These are phyloP conservation scores for Fragosphaeria purpurea DNA, from an alignment of 2,329 filamentous ascomycete genomes.

Conservation along the genomic window DNA sequence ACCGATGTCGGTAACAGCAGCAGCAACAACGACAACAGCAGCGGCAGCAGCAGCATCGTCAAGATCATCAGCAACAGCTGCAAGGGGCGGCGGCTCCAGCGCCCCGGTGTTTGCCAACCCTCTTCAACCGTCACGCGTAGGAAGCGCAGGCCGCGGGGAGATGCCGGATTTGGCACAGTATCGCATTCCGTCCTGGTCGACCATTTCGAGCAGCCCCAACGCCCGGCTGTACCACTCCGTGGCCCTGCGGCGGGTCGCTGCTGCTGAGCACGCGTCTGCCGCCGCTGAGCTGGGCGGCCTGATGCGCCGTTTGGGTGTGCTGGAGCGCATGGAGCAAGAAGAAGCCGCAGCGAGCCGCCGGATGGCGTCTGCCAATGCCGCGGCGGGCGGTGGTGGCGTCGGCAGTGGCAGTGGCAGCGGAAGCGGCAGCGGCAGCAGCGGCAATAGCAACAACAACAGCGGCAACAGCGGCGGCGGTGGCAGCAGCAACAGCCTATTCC, in stretches of 20 bases:
- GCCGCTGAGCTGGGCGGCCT: slow-evolving; percentile 19
- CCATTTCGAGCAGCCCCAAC: slow-evolving; percentile 41
- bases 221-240: slow-evolving; percentile 54
- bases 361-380: slow-evolving; percentile 9
- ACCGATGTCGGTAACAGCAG: too few relatives aligned
- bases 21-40: too few relatives aligned
- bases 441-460: slow-evolving; percentile 9
- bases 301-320: slow-evolving; percentile 21
- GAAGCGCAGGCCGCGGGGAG: slow-evolving; percentile 18
- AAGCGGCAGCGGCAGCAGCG: slow-evolving; percentile 13
- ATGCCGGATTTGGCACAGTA: slow-evolving; percentile 40
- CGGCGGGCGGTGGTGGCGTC: slow-evolving; percentile 14
- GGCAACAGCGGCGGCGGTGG: slow-evolving; percentile 11
- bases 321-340: slow-evolving; percentile 29
- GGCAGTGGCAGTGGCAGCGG: neutral
- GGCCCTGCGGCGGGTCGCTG: slow-evolving; percentile 49
- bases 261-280: slow-evolving; percentile 27
- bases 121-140: slow-evolving; percentile 20
- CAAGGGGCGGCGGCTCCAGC: slow-evolving; percentile 27
- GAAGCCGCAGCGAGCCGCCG: slow-evolving; percentile 17
- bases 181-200: slow-evolving; percentile 50
- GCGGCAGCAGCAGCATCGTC: too few relatives aligned
- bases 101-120: slow-evolving; percentile 24
- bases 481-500: slow-evolving; percentile 19
- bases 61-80: too few relatives aligned